Evolutionary conservation across 2,329 filamentous ascomycete genomes (phyloP).

Genomic region (Epicoccum sorghinum): DNA sequence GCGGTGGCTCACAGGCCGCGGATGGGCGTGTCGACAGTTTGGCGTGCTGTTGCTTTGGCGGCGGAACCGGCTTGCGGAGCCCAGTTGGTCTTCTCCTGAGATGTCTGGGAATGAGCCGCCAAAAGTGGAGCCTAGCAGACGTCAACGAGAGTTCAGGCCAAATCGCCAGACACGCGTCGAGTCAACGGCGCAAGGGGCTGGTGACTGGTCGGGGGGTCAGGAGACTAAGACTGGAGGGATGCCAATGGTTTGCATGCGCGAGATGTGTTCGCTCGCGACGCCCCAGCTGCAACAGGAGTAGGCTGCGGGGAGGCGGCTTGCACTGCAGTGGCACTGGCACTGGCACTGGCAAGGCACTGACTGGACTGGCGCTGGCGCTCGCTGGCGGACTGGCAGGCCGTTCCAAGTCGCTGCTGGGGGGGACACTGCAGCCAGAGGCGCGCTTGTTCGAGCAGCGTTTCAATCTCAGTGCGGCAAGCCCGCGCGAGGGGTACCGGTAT

Average conservation of each 20-base stretch:
- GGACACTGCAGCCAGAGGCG: not conserved
- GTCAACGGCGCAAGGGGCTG: slow-evolving; percentile 15
- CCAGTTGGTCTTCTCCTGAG: slow-evolving; percentile 31
- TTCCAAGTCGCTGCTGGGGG: not conserved
- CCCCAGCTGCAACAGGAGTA: not conserved
- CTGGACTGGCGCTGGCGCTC: too few relatives aligned
- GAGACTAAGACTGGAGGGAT: not conserved
- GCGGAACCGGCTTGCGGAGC: slow-evolving; percentile 27
- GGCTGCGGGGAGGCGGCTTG: slow-evolving; percentile 16
- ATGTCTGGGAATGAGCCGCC: slow-evolving; percentile 12
- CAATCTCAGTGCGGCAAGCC: not conserved
- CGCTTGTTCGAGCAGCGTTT: slow-evolving; percentile 3
- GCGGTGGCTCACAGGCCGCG: slow-evolving; percentile 24
- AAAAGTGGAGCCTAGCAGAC: slow-evolving; percentile 24
- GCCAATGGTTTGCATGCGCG: not conserved
- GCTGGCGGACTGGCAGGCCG: too few relatives aligned
- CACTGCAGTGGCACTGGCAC: not conserved
- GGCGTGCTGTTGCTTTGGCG: slow-evolving; percentile 21
- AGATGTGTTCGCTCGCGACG: slow-evolving; percentile 8
- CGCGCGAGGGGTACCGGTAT: not conserved
- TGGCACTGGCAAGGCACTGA: not conserved
- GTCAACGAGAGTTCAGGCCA: slow-evolving; percentile 13
- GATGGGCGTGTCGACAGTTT: slow-evolving; percentile 24
- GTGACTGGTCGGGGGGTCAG: not conserved
- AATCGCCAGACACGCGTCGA: slow-evolving; percentile 14